Evolutionary conservation across 2,329 filamentous ascomycete species (phyloP), one percentile per base, ranked within the genome.

Genomic region (Pseudocercospora macadamiae): DNA sequence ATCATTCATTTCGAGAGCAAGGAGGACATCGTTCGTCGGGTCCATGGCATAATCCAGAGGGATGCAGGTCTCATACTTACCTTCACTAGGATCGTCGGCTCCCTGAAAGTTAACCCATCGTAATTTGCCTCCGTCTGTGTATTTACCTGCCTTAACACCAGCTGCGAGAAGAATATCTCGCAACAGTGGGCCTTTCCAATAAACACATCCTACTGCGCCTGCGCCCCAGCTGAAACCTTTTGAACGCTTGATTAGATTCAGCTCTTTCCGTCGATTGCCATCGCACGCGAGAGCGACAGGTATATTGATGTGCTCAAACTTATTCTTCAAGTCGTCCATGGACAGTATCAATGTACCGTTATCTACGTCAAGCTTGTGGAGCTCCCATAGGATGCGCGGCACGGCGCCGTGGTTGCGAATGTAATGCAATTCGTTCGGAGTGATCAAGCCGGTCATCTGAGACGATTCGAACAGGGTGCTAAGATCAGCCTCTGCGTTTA

Each of bases 371-470:
- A 84, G 65, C 12, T 73, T 70, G 65, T 83, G 80, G 8, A 74
- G 77, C 54, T 81, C 79, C 80, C 79, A 83, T 0, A 81, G 63
- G 0, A 83, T 57, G 6, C 77, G 72, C 0, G 82, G 82, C 1
- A 84, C 82, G 3, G 79, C 69, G n/a, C 80, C 80, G 57, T 84
- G 82, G 52, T 81, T 84, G 2, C 82, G 74, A 10, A 83, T 79
- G 58, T 82, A 83, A 64, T 83, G 80, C 1, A 83, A 61, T 54
- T 77, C 72, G 51, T 80, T 81, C 0, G 80, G 80, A 0, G 82
- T 83, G 59, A 82, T 80, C 1, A 83, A 68, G 0, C 81, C 81
- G 21, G 49, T 44, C 7, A 42, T 54, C 25, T 54, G 51, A 14
- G 45, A 37, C 3, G 75, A 77, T 0, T 79, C 73, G 54, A 76